These are phyloP conservation scores for Diaporthe humulicola DNA, from an alignment of 2,329 filamentous ascomycete genomes.

Conservation along the genomic window DNA sequence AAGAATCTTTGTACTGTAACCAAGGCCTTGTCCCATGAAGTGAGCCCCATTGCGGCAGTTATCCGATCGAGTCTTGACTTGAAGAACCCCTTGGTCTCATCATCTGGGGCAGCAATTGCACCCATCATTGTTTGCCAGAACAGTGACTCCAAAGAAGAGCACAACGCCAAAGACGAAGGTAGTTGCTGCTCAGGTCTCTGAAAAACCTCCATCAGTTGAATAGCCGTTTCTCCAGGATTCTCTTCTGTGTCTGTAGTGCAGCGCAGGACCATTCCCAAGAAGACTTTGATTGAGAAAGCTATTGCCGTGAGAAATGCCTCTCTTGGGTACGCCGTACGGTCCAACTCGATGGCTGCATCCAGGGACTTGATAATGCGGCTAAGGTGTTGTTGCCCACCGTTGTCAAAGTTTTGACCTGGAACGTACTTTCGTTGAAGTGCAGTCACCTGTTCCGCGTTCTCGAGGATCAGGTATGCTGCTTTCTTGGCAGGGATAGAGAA, in stretches of 20 bases:
- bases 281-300: background rate
- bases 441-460: background rate
- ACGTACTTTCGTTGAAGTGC: background rate
- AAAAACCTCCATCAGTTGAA: constrained; percentile 5
- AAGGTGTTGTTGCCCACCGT: background rate
- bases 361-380: background rate
- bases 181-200: constrained; percentile 3
- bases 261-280: background rate
- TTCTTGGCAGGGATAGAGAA: constrained; percentile 7
- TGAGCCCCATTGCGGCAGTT: background rate
- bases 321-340: background rate
- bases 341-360: background rate
- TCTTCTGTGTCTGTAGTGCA: background rate
- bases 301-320: constrained; percentile 1
- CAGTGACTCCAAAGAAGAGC: background rate
- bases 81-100: background rate
- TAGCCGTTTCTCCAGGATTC: background rate
- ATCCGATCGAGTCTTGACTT: background rate
- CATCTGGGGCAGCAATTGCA: background rate
- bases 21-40: background rate
- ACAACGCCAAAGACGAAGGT: background rate
- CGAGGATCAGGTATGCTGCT: constrained; percentile 3
- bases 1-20: background rate
- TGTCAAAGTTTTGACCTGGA: background rate
- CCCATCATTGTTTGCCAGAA: constrained; percentile 15